These are phyloP conservation scores for Fusarium cyanostomum DNA, from an alignment of 2,329 filamentous ascomycete genomes.

Conservation along the genomic window DNA sequence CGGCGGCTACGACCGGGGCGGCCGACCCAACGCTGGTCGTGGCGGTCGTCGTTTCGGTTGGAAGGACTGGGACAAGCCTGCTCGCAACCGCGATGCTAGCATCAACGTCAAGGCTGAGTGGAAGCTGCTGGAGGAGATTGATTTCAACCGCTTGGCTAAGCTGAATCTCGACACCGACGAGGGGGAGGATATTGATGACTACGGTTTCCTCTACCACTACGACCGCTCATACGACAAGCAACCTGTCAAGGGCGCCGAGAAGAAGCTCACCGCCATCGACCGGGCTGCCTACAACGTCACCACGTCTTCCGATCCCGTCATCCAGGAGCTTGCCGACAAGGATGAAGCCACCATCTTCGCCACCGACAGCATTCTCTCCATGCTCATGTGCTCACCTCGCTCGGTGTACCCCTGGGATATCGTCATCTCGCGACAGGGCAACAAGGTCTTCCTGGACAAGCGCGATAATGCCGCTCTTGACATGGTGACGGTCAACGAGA, in stretches of 20 bases:
- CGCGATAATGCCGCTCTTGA: constrained; percentile 93
- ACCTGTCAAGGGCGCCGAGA: constrained; percentile 87
- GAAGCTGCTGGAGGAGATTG: constrained; percentile 96
- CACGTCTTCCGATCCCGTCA: constrained; percentile 93
- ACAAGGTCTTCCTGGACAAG: constrained; percentile 99
- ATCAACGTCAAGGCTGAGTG: constrained; percentile 97
- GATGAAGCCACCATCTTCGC: constrained; percentile 97
- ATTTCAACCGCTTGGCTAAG: constrained; percentile 94
- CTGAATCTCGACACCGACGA: constrained; percentile 95
- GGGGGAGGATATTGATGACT: constrained; percentile 93
- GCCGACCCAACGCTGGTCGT: constrained; percentile 73
- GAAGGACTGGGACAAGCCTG: constrained; percentile 99
- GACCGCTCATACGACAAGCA: constrained; percentile 95
- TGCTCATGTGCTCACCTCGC: constrained; percentile 98
- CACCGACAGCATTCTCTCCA: constrained; percentile 95
- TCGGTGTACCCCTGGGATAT: constrained; percentile 99
- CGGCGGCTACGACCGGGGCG: constrained; percentile 75
- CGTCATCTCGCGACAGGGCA: constrained; percentile 89
- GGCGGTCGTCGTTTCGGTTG: constrained; percentile 92
- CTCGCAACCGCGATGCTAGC: constrained; percentile 93
- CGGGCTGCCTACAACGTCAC: constrained; percentile 98
- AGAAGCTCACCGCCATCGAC: constrained; percentile 87
- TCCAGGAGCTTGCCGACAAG: constrained; percentile 96
- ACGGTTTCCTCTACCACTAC: constrained; percentile 99
- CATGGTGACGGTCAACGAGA: constrained; percentile 99